A percentile compares a stretch with the other conserved stretches of the same genome.
These are phyloP conservation scores for Stephania japonica DNA, from an alignment of 164 flowering plant species.

Conservation along the genomic window DNA sequence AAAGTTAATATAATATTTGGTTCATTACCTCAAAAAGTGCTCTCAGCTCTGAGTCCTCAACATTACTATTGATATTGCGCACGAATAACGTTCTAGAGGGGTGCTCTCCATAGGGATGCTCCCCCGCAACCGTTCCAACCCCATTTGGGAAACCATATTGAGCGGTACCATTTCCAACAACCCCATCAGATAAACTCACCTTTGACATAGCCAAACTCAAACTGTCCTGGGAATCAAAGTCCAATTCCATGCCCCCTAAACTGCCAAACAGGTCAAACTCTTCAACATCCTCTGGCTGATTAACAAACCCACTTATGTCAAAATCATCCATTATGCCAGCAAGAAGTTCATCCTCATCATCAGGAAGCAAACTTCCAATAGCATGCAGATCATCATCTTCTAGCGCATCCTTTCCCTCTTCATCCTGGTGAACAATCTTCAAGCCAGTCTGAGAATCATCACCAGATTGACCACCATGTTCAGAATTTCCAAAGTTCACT, in stretches of 20 bases:
- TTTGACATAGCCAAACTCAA: slow-evolving; percentile 43
- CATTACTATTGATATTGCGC: slow-evolving; percentile 94
- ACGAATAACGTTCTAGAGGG: slow-evolving; percentile 98
- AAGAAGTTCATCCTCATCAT: slow-evolving; percentile 86
- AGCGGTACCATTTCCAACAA: slow-evolving; percentile 43
- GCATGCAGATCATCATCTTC: slow-evolving; percentile 40
- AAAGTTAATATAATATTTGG: not conserved
- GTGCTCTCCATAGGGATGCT: slow-evolving; percentile 98
- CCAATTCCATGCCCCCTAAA: slow-evolving; percentile 95
- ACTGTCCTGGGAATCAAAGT: slow-evolving; percentile 53
- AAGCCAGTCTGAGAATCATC: slow-evolving; percentile 46
- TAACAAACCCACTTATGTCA: slow-evolving; percentile 69
- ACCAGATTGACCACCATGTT: slow-evolving; percentile 25
- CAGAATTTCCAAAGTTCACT: slow-evolving; percentile 50
- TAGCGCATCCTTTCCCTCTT: slow-evolving; percentile 35
- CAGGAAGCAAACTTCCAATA: slow-evolving; percentile 74
- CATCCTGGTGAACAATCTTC: slow-evolving; percentile 29
- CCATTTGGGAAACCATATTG: slow-evolving; percentile 61
- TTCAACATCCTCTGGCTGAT: slow-evolving; percentile 72
- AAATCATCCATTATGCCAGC: slow-evolving; percentile 87
- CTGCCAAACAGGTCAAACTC: slow-evolving; percentile 87
- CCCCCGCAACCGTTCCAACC: slow-evolving; percentile 77
- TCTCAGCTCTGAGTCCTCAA: slow-evolving; percentile 86
- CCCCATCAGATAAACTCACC: slow-evolving; percentile 46
- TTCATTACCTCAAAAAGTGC: slow-evolving; percentile 80